Evolutionary conservation across 192 early-diverging fungal species (phyloP), one percentile per base, ranked within the genome.

Genomic region (Diversispora epigaea): DNA sequence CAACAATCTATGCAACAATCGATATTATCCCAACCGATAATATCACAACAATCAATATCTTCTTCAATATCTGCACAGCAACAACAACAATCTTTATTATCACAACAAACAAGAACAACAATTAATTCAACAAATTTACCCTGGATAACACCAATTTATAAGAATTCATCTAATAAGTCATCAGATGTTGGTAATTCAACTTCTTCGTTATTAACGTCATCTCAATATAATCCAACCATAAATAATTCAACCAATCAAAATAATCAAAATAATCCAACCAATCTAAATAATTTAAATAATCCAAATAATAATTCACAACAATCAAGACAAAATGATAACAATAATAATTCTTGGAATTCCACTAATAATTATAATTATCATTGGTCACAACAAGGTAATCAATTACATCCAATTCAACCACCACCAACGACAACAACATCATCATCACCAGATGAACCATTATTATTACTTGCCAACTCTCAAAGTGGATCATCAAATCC

Each of bases 61-160:
- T n/a, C 54, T 43, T 21, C 55, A 55, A 71, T 10, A 21, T 10
- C 70, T 39, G 15, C 69, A 71, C 70, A 71, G n/a, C 54, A 71
- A 19, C 70, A 71, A 71, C 25, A 11, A 21, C 54, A 71, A 55
- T 44, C 50, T 21, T 15, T 71, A 21, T 71, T 58, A 17, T 4
- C 70, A 17, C 25, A 32, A 32, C 25, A 32, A 32, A 32, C 25
- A 2, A 32, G 25, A 32, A 15, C 70, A 44, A 15, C 69, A 11
- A n/a, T n/a, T n/a, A n/a, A n/a, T n/a, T n/a, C n/a, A n/a, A n/a
- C n/a, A n/a, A n/a, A n/a, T n/a, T n/a, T n/a, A n/a, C n/a, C n/a
- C n/a, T 32, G 54, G 8, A 19, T 55, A 25, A 9, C 19, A 45
- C 11, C 39, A 3, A 25, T 32, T 3, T 25, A 47, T n/a, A 70